These are phyloP conservation scores for Talaromyces wortmannii DNA, from an alignment of 495 filamentous ascomycete genomes.

Conservation along the genomic window DNA sequence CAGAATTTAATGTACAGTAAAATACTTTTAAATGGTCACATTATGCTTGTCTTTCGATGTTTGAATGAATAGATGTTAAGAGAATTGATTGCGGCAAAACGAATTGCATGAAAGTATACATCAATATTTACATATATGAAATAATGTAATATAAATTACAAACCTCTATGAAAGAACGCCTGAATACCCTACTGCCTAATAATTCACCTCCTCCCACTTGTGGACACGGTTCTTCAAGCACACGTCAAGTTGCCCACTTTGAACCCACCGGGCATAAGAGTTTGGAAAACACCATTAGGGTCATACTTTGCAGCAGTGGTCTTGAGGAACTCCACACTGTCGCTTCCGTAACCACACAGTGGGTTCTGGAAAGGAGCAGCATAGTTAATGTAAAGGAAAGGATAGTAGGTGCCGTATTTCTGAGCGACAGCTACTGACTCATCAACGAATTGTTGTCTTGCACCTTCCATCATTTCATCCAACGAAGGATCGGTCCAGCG, in stretches of 20 bases:
- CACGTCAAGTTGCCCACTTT: not conserved
- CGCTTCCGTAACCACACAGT: conserved; percentile 31
- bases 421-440: conserved; percentile 7
- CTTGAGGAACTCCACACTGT: conserved; percentile 20
- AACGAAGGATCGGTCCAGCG: not conserved
- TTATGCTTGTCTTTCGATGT: too few relatives aligned
- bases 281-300: conserved; percentile 22
- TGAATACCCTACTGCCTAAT: too few relatives aligned
- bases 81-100: too few relatives aligned
- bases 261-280: conserved; percentile 16
- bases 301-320: conserved; percentile 22
- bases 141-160: too few relatives aligned
- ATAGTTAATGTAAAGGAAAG: conserved; percentile 22
- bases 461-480: conserved; percentile 16
- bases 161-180: too few relatives aligned
- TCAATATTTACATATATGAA: too few relatives aligned
- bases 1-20: too few relatives aligned
- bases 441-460: conserved; percentile 11
- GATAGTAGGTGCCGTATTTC: conserved; percentile 6
- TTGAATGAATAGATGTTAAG: too few relatives aligned
- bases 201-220: too few relatives aligned
- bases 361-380: conserved; percentile 16
- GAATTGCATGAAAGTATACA: too few relatives aligned
- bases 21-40: too few relatives aligned
- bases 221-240: not conserved